A percentile compares a stretch with the other conserved stretches of the same genome.
phyloP scores from a whole-genome alignment of 768 basidiomycete genomes.

The Rhodotorula sphaerocarpa region DNA sequence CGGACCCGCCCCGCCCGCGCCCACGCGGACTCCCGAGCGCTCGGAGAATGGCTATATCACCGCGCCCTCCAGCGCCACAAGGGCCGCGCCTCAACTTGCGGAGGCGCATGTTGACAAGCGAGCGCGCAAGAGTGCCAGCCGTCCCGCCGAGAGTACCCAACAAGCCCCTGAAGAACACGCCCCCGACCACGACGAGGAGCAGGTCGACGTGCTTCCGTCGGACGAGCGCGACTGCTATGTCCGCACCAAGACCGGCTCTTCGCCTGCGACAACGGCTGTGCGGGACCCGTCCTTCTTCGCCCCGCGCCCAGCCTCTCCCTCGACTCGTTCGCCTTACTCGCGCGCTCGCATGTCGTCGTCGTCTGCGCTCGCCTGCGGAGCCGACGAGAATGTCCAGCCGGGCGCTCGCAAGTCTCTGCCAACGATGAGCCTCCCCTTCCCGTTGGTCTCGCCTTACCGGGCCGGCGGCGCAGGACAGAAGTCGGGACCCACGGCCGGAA shows the following conservation, averaged over 20 bases:
- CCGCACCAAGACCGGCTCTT: constrained; percentile 25
- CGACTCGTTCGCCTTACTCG: background rate
- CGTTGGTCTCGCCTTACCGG: constrained; percentile 24
- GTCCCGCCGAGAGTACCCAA: too few relatives aligned
- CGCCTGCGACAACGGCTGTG: background rate
- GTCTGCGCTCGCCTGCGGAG: background rate
- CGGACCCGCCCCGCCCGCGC: too few relatives aligned
- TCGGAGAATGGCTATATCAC: background rate
- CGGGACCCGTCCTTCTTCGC: constrained; percentile 29
- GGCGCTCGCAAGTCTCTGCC: constrained; percentile 23
- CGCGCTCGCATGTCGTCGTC: background rate
- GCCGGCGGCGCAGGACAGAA: too few relatives aligned
- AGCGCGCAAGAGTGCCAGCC: constrained; percentile 13
- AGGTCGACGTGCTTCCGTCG: constrained; percentile 6
- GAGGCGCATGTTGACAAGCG: constrained; percentile 6
- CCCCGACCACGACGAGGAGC: constrained; percentile 3
- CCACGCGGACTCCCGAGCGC: too few relatives aligned
- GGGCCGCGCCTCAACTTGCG: background rate
- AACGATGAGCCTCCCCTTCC: constrained; percentile 13
- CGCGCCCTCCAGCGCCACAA: background rate
- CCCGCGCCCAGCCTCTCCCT: background rate
- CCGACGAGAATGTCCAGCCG: too few relatives aligned
- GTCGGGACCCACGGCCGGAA: too few relatives aligned
- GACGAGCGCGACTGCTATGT: constrained; percentile 17
- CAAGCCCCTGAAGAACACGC: too few relatives aligned